A percentile compares a stretch with the other conserved stretches of the same genome.
Conservation (phyloP, 257 asterid genomes). For the Plectranthus barbatus region DNA sequence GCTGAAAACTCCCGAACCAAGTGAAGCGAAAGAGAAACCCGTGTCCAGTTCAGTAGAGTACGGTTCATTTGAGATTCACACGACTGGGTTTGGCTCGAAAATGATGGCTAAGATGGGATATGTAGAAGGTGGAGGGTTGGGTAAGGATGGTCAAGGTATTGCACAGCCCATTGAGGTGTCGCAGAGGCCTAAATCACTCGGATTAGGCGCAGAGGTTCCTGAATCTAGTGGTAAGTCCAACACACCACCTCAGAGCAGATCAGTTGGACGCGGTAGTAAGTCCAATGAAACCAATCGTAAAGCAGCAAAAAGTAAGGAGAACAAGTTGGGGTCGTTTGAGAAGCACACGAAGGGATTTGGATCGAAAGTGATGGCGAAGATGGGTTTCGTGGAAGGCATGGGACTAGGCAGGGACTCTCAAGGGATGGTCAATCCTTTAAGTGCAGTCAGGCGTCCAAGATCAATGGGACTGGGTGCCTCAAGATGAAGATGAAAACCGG, state of each 20-base stretch:
- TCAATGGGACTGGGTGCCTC: slow-evolving; percentile 68
- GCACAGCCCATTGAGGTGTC: slow-evolving; percentile 68
- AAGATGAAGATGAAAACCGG: slow-evolving; percentile 20
- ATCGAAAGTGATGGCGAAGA: slow-evolving; percentile 84
- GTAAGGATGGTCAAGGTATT: slow-evolving; percentile 82
- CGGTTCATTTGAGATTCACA: slow-evolving; percentile 86
- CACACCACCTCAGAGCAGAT: slow-evolving; percentile 13
- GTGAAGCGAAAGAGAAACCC: slow-evolving; percentile 31
- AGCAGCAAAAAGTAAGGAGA: slow-evolving; percentile 23
- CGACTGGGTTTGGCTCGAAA: slow-evolving; percentile 95
- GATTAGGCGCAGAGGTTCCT: slow-evolving; percentile 74
- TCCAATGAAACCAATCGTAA: slow-evolving; percentile 22
- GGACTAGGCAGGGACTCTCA: slow-evolving; percentile 89
- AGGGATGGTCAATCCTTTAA: slow-evolving; percentile 70
- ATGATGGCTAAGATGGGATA: slow-evolving; percentile 98
- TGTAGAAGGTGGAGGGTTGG: slow-evolving; percentile 71
- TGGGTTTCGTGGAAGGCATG: slow-evolving; percentile 84
- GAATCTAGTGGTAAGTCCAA: slow-evolving; percentile 32
- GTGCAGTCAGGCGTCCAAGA: slow-evolving; percentile 69
- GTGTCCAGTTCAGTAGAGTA: slow-evolving; percentile 29
- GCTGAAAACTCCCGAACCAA: slow-evolving; percentile 18
- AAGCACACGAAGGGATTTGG: slow-evolving; percentile 89
- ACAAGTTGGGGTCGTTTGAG: slow-evolving; percentile 65
- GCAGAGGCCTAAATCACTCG: slow-evolving; percentile 88
- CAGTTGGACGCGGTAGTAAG: slow-evolving; percentile 13